Evolutionary conservation across 768 basidiomycete genomes (phyloP).

Genomic region (Collybia sordida): DNA sequence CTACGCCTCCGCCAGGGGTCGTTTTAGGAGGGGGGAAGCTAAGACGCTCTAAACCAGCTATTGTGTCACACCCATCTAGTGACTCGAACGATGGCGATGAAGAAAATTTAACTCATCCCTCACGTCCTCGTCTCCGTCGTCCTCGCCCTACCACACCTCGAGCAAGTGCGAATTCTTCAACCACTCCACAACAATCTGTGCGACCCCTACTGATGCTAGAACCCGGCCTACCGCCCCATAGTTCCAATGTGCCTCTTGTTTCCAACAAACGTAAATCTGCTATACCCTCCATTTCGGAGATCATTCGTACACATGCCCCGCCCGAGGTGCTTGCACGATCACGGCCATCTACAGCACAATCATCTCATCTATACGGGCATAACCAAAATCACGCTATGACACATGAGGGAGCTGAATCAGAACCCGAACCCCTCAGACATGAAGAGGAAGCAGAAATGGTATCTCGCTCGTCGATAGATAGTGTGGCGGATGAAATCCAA

Average conservation of each 20-base stretch:
- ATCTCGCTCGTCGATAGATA: conserved; percentile 85
- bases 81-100: conserved; percentile 61
- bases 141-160: conserved; percentile 28
- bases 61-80: conserved; percentile 28
- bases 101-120: conserved; percentile 24
- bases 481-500: conserved; percentile 80
- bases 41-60: conserved; percentile 29
- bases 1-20: conserved; percentile 79
- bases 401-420: conserved; percentile 56
- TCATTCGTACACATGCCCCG: conserved; percentile 81
- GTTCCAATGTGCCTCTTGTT: not conserved
- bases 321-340: conserved; percentile 48
- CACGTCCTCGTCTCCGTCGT: conserved; percentile 33
- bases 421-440: conserved; percentile 44
- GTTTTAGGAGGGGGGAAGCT: conserved; percentile 57
- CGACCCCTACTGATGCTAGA: conserved; percentile 13
- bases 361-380: conserved; percentile 48
- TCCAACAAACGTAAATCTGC: conserved; percentile 43
- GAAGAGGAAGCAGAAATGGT: conserved; percentile 65
- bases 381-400: conserved; percentile 47
- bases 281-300: conserved; percentile 84
- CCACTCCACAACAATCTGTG: conserved; percentile 7
- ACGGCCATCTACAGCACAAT: conserved; percentile 42
- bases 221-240: conserved; percentile 6
- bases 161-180: conserved; percentile 22